phyloP scores from a whole-genome alignment of 1,284 basidiomycete genomes.

The Porodaedalea pini region DNA sequence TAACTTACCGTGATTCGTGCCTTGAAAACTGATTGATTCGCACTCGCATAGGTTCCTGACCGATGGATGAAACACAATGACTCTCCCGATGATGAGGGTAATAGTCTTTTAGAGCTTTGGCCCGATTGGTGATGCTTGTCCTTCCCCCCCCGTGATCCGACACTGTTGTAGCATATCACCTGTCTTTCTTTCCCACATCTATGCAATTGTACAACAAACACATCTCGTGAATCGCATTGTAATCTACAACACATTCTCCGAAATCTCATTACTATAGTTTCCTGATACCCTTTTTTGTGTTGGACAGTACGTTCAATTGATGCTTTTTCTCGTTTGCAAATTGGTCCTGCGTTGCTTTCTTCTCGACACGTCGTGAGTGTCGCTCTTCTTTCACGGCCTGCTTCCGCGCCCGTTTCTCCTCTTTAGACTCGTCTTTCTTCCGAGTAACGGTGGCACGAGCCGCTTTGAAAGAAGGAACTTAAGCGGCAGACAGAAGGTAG shows the following conservation, averaged over 20 bases:
- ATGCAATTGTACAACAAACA: constrained; percentile 14
- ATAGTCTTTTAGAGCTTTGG: constrained; percentile 48
- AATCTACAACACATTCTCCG: neutral
- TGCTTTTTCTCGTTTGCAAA: constrained; percentile 74
- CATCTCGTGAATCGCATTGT: neutral
- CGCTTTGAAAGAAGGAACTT: constrained; percentile 7
- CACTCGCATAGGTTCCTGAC: constrained; percentile 61
- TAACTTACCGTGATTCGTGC: constrained; percentile 8
- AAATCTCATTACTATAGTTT: constrained; percentile 9
- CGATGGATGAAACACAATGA: constrained; percentile 85
- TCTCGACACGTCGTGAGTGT: constrained; percentile 72
- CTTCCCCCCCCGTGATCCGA: neutral
- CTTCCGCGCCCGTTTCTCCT: constrained; percentile 88
- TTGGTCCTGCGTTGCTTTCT: constrained; percentile 75
- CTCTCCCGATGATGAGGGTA: constrained; percentile 67
- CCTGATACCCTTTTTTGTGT: constrained; percentile 27
- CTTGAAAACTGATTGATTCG: neutral
- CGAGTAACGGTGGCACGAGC: constrained; percentile 57
- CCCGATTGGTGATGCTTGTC: constrained; percentile 43
- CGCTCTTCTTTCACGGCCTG: constrained; percentile 82
- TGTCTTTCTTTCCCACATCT: neutral
- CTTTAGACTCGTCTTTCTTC: constrained; percentile 74
- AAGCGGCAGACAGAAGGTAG: neutral
- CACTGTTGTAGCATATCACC: neutral
- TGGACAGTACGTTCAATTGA: constrained; percentile 56